These are phyloP conservation scores for Trametes cingulata DNA, from an alignment of 768 basidiomycete species.

Conservation along the genomic window DNA sequence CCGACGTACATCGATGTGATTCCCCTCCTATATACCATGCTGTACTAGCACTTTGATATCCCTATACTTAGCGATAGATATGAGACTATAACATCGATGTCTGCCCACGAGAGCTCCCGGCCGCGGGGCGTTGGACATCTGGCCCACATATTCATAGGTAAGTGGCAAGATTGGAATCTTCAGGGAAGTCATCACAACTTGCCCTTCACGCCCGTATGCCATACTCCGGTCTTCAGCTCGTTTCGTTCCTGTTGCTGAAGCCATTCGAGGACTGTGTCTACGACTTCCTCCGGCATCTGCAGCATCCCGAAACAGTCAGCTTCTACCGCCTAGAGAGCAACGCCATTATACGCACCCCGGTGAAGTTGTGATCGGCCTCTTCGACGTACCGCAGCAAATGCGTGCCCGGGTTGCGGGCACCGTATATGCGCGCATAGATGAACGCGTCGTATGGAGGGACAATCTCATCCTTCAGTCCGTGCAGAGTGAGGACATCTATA, in stretches of 20 bases:
- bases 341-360: background rate
- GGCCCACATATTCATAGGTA: background rate
- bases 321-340: too few species aligned
- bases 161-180: background rate
- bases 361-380: conserved; percentile 73
- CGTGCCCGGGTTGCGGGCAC: conserved; percentile 60
- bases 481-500: conserved; percentile 72
- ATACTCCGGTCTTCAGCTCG: conserved; percentile 60
- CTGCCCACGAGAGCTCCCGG: background rate
- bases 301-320: background rate
- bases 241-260: conserved; percentile 49
- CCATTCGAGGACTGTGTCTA: conserved; percentile 71
- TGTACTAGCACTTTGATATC: background rate
- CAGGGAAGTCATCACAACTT: conserved; percentile 37
- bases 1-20: background rate
- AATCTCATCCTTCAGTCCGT: conserved; percentile 68
- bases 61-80: background rate
- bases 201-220: conserved; percentile 55
- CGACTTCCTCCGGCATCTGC: conserved; percentile 65
- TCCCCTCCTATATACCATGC: background rate
- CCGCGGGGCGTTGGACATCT: background rate
- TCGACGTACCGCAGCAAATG: conserved; percentile 72
- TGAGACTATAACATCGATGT: background rate
- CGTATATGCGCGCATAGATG: conserved; percentile 65
- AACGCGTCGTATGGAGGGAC: conserved; percentile 77